Base-by-base conservation (phyloP, 2,329 filamentous ascomycete genomes). In the Pseudocercospora musae region DNA sequence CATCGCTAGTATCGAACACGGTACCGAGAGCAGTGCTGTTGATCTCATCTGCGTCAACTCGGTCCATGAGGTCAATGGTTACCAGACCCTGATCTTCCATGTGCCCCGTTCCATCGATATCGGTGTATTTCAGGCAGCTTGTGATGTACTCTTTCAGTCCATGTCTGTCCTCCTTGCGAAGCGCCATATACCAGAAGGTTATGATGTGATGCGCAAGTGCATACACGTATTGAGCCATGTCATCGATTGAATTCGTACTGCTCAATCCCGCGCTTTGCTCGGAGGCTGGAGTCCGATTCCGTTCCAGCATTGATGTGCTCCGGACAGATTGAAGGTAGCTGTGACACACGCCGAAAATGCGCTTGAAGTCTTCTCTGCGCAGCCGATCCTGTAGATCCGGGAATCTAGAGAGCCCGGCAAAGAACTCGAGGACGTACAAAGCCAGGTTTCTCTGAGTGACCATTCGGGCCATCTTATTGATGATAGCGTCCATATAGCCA, bases 121-220 rank as follows among this genome's bases (percentile, higher is more conserved):
- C 91, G 8, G 85, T 89, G 69, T 94, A 93, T 9, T 85, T 81
- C 11, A 99, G 82, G 66, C 92, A 92, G 71, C 89, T 92, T 10
- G 90, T 89, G 66, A 99, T 96, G 91, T 92, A 96, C 27, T 87
- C 87, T 57, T 97, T 92, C 68, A 96, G 89, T 64, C 87, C 91
- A 33, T 89, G 86, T 56, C 95, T 88, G 73, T 97, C 92, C 40
- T 89, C 86, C 57, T 96, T 83, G 72, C 92, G 94, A 69, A 99
- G 76, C 0, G 92, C 90, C 69, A 99, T 83, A 74, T 98, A 99
- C 95, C 95, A 99, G 74, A 96, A 97, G 1, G 92, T 89, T 68
- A 99, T 93, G 69, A 96, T 92, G 74, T 98, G 93, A 74, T 96
- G 96, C 8, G 94, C 94, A 57, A 98, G 81, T 1, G 92, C 90